Evolutionary conservation across 2,329 filamentous ascomycete species (phyloP), one percentile per base, ranked within the genome.

Genomic region (Paramyrothecium sp.): DNA sequence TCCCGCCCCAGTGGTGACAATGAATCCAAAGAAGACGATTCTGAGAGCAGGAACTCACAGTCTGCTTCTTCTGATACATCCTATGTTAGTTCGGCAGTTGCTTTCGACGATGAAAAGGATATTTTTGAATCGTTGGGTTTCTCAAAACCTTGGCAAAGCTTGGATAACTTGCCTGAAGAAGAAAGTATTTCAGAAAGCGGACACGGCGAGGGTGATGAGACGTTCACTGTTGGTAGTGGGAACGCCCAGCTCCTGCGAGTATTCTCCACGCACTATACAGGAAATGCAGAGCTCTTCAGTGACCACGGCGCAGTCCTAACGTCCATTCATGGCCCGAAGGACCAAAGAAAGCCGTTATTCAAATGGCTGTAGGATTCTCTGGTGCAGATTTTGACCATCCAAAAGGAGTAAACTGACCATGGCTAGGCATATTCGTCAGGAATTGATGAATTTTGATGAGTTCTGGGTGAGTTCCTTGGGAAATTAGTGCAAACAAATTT

Each of bases 381-480:
- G 26, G 19, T 26, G 3, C 7, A 16, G n/a, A 3, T 13, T 3
- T 3, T 30, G 2, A 8, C n/a, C n/a, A 8, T 3, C 0, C 19
- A 17, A 8, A 33, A 20, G 11, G 7, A 19, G n/a, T 23, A 16
- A n/a, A n/a, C 63, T 72, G 34, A 70, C 12, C 3, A 13, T 23
- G 3, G 11, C 3, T 13, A 75, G 73, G 2, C 73, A 79, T 58
- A 58, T 78, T 20, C 68, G 68, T 2, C 76, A 78, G 57, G 63
- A 70, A 2, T 66, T 72, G 4, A 73, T 79, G 72, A 76, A 72
- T 55, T 73, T 79, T 60, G 74, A 79, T 11, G 71, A 74, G 3
- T 71, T 79, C 21, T 76, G 73, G 64, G 73, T 78, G 66, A 54
- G 60, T 7, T 1, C 17, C 16, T n/a, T 49, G 33, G 3, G 3